phyloP scores from a whole-genome alignment of 371 early-diverging fungal species.

The Caulochytrium protostelioides region DNA sequence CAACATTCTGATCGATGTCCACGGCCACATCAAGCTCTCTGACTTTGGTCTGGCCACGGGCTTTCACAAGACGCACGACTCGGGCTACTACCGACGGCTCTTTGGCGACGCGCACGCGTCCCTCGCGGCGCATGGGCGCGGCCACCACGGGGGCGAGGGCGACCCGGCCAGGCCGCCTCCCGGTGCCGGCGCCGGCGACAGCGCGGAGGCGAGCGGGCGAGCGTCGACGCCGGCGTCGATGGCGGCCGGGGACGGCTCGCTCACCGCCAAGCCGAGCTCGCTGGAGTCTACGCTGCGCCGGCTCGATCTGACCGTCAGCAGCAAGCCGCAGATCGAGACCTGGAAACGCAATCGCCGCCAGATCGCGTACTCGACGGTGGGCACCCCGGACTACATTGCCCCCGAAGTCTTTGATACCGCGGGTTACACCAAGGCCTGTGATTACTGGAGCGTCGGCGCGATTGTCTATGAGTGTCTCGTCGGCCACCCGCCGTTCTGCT shows the following conservation, averaged over 20 bases:
- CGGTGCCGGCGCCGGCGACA: constrained; percentile 26
- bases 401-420: constrained; percentile 44
- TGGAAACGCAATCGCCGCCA: constrained; percentile 91
- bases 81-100: constrained; percentile 61
- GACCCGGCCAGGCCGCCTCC: constrained; percentile 27
- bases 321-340: constrained; percentile 41
- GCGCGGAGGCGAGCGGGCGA: too few relatives aligned
- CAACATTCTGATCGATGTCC: constrained; percentile 34
- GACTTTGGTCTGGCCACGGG: constrained; percentile 97
- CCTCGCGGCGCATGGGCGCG: neutral
- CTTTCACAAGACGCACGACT: constrained; percentile 92
- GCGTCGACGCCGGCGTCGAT: too few relatives aligned
- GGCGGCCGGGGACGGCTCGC: too few relatives aligned
- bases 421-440: constrained; percentile 88
- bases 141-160: neutral
- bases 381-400: constrained; percentile 95
- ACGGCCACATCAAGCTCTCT: constrained; percentile 70
- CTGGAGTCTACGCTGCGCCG: too few relatives aligned
- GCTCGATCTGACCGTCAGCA: constrained; percentile 46
- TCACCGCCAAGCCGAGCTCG: too few relatives aligned
- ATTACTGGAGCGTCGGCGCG: constrained; percentile 98
- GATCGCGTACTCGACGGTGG: constrained; percentile 49
- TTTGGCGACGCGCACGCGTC: too few relatives aligned
- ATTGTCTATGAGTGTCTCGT: constrained; percentile 93
- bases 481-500: constrained; percentile 93